These are phyloP conservation scores for Diatrype stigma DNA, from an alignment of 2,329 filamentous ascomycete species.

Conservation along the genomic window DNA sequence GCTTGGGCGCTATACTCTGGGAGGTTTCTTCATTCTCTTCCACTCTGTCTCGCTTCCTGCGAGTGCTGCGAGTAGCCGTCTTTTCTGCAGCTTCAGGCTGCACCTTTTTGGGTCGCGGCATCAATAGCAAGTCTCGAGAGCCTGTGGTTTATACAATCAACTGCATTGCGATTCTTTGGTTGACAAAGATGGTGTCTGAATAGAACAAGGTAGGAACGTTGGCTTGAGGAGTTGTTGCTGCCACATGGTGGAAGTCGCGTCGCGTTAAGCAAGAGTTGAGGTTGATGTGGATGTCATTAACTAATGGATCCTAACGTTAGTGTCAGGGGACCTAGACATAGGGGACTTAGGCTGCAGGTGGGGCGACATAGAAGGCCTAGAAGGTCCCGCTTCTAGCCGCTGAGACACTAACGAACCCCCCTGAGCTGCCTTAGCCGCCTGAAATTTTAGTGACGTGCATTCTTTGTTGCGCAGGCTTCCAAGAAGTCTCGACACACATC, in stretches of 20 bases:
- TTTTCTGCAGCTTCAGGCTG: conserved; percentile 12
- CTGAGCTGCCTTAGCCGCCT: not conserved
- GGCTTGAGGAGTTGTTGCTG: not conserved
- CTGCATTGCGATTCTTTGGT: not conserved
- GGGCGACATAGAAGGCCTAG: not conserved
- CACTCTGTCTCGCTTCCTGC: conserved; percentile 19
- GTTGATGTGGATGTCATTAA: not conserved
- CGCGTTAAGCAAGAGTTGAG: not conserved
- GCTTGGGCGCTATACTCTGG: conserved; percentile 14
- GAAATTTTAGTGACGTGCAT: not conserved
- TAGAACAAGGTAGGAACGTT: not conserved
- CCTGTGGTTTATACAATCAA: not conserved
- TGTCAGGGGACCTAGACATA: not conserved
- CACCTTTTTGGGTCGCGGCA: conserved; percentile 21
- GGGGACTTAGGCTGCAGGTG: not conserved
- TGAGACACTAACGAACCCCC: not conserved
- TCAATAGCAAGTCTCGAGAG: conserved; percentile 7
- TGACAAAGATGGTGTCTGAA: not conserved
- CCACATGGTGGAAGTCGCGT: not conserved
- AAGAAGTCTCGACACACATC: too few species aligned
- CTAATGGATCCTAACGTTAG: not conserved
- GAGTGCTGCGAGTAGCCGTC: conserved; percentile 7
- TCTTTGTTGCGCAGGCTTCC: not conserved
- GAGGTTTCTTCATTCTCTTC: conserved; percentile 12
- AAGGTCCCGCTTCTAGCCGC: not conserved